Percentiles rank a stretch among this genome's conserved stretches.
Evolutionary conservation across 2,329 filamentous ascomycete genomes (phyloP).

Genomic region (Aspergillus puulaauensis): DNA sequence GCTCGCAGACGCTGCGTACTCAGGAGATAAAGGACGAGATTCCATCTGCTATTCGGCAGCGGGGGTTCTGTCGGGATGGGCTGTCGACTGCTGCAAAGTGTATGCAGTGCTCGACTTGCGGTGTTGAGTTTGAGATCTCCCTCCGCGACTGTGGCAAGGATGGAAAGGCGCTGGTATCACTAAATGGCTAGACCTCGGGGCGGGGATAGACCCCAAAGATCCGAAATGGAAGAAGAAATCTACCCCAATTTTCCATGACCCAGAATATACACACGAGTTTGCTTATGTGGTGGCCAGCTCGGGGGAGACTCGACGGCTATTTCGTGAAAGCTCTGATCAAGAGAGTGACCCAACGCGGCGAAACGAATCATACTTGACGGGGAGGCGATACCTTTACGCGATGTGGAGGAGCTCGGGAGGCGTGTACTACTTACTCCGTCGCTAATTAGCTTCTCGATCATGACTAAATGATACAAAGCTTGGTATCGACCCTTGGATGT

Average conservation of each 20-base stretch:
- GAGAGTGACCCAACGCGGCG: neutral
- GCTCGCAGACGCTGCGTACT: neutral
- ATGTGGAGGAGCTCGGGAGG: too few species aligned
- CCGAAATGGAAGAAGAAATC: slow-evolving; percentile 1
- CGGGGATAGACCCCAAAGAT: neutral
- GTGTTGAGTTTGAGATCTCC: neutral
- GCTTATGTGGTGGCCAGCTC: neutral
- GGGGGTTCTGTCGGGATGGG: neutral
- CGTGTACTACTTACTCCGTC: too few species aligned
- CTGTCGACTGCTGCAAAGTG: neutral
- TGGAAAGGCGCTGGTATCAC: slow-evolving; percentile 7
- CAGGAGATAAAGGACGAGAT: neutral
- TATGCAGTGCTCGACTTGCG: neutral
- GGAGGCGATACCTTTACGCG: neutral
- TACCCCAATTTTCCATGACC: neutral
- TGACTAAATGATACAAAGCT: too few species aligned
- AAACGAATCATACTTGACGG: slow-evolving; percentile 1
- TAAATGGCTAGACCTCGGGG: slow-evolving; percentile 8
- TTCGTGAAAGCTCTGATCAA: neutral
- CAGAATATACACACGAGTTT: neutral
- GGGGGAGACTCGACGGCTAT: neutral
- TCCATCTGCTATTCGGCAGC: neutral
- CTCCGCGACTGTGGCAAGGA: slow-evolving; percentile 1
- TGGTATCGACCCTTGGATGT: too few species aligned
- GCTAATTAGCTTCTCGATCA: too few species aligned